Evolutionary conservation across 441 rosid species (phyloP).

Genomic region (Brassica hybrid): DNA sequence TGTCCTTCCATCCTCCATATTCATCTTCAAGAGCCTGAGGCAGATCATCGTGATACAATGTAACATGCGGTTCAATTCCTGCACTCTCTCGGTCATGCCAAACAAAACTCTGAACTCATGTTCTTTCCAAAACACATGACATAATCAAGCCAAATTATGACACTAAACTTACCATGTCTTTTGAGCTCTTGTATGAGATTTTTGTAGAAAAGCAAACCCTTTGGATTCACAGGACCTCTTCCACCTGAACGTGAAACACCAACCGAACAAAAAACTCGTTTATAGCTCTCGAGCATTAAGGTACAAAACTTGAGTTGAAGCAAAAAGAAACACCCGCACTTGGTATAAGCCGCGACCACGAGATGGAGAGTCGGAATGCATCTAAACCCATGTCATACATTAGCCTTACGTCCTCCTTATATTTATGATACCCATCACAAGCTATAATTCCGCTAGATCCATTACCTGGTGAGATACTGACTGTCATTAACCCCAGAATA

Average conservation of each 20-base stretch:
- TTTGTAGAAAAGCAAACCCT: slow-evolving; percentile 63
- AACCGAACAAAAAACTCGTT: no score
- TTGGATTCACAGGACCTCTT: slow-evolving; percentile 61
- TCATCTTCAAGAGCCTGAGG: slow-evolving; percentile 79
- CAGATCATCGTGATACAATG: slow-evolving; percentile 55
- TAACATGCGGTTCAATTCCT: slow-evolving; percentile 75
- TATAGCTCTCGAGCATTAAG: background rate
- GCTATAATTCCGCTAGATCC: background rate
- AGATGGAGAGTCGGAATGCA: slow-evolving; percentile 20
- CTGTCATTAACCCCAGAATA: slow-evolving; percentile 46
- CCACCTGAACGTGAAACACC: slow-evolving; percentile 49
- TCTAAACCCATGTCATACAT: slow-evolving; percentile 21
- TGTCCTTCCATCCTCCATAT: slow-evolving; percentile 66
- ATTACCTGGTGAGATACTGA: background rate
- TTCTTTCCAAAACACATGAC: background rate
- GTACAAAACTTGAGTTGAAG: background rate
- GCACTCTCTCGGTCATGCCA: background rate
- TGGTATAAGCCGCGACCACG: slow-evolving; percentile 22
- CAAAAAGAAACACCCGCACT: background rate
- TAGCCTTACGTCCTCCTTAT: slow-evolving; percentile 23
- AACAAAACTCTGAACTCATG: background rate
- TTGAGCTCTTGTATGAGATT: slow-evolving; percentile 59
- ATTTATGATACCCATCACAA: slow-evolving; percentile 25
- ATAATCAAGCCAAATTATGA: background rate
- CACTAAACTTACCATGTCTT: slow-evolving; percentile 44